These are phyloP conservation scores for Nakazawaea peltata DNA, from an alignment of 805 yeast species.

Conservation along the genomic window DNA sequence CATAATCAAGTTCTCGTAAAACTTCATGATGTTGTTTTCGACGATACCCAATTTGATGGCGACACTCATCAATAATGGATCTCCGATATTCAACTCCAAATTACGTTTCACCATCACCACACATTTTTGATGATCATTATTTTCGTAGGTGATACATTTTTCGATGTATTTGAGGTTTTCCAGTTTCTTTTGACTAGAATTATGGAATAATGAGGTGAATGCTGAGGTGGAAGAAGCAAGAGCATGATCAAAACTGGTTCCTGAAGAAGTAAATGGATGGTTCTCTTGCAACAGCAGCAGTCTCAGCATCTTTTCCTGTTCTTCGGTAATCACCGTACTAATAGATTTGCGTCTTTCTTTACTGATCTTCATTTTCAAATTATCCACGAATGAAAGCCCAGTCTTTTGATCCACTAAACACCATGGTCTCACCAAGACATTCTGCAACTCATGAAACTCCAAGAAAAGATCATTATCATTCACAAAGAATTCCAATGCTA, in stretches of 20 bases:
- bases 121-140: constrained; percentile 21
- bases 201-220: constrained; percentile 24
- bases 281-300: too few species aligned
- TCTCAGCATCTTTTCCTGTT: constrained; percentile 16
- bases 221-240: constrained; percentile 19
- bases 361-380: constrained; percentile 46
- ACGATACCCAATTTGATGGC: constrained; percentile 56
- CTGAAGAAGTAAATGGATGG: too few species aligned
- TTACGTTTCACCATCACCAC: constrained; percentile 59
- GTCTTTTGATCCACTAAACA: constrained; percentile 34
- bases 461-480: constrained; percentile 56
- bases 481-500: constrained; percentile 50
- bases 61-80: constrained; percentile 56
- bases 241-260: constrained; percentile 6
- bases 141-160: constrained; percentile 52
- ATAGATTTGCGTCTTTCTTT: constrained; percentile 30
- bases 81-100: constrained; percentile 55
- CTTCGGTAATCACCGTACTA: constrained; percentile 29
- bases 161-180: constrained; percentile 40
- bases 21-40: constrained; percentile 39
- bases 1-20: constrained; percentile 10
- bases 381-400: constrained; percentile 51
- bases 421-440: constrained; percentile 58
- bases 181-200: constrained; percentile 20
- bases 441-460: constrained; percentile 45